These are phyloP conservation scores for Rutstroemia sp. DNA, from an alignment of 2,329 filamentous ascomycete species.

Conservation along the genomic window DNA sequence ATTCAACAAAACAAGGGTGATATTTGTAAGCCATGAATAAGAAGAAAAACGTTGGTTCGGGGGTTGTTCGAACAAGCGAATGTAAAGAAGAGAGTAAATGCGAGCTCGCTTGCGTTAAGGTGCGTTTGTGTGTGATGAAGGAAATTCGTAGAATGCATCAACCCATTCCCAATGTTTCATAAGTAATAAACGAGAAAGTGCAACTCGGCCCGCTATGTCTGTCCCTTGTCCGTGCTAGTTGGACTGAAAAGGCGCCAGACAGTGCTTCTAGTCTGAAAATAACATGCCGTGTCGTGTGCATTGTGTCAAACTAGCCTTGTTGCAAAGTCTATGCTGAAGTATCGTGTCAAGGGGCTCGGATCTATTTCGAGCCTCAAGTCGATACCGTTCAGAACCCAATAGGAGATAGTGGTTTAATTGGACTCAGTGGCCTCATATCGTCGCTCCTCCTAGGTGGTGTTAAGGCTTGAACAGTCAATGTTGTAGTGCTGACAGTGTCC, in stretches of 20 bases:
- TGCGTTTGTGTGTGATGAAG: not conserved
- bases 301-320: too few species aligned
- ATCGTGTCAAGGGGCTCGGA: not conserved
- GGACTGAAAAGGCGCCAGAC: not conserved
- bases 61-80: not conserved
- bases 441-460: slow-evolving; percentile 19
- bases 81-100: not conserved
- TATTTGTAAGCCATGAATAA: slow-evolving; percentile 2
- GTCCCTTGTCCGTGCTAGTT: not conserved
- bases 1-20: slow-evolving; percentile 12
- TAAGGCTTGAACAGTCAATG: slow-evolving; percentile 20
- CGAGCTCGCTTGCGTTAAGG: not conserved
- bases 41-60: slow-evolving; percentile 7
- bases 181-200: slow-evolving; percentile 4
- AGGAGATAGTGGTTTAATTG: slow-evolving; percentile 59
- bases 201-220: not conserved
- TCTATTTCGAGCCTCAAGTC: not conserved
- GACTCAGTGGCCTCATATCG: slow-evolving; percentile 44
- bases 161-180: not conserved
- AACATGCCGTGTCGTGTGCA: not conserved
- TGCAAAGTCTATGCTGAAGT: too few species aligned
- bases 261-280: not conserved
- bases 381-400: slow-evolving; percentile 39
- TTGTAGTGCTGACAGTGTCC: slow-evolving; percentile 24
- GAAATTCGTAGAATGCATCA: slow-evolving; percentile 9